phyloP scores from a whole-genome alignment of 331 rosid species.

The Acacia concinna region DNA sequence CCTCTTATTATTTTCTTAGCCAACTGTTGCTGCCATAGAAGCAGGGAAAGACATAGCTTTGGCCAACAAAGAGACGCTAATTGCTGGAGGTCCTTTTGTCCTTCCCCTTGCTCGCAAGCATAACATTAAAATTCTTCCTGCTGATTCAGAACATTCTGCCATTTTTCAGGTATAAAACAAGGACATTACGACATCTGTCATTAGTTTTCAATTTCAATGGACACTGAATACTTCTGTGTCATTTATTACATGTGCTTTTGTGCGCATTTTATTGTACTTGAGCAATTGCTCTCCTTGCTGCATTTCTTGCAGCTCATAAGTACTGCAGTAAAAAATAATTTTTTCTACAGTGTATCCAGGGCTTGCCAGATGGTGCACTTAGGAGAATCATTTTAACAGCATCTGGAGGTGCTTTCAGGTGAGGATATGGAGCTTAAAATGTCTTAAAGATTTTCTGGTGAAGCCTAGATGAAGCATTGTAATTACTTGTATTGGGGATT shows the following conservation, averaged over 20 bases:
- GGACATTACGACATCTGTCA: background rate
- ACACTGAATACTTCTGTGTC: background rate
- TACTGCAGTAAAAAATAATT: conserved; percentile 27
- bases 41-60: conserved; percentile 97
- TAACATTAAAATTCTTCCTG: conserved; percentile 88
- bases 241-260: background rate
- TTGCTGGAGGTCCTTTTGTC: conserved; percentile 93
- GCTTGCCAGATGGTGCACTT: conserved; percentile 82
- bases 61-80: conserved; percentile 93
- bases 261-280: background rate
- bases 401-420: conserved; percentile 97
- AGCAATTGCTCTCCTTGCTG: conserved; percentile 18
- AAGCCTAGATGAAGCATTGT: conserved; percentile 3
- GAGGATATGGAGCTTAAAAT: conserved; percentile 23
- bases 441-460: conserved; percentile 2
- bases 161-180: conserved; percentile 85
- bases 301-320: conserved; percentile 12
- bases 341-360: conserved; percentile 81
- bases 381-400: conserved; percentile 87
- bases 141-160: conserved; percentile 98
- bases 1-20: conserved; percentile 50
- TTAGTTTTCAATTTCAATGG: conserved; percentile 11
- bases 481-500: background rate
- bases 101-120: conserved; percentile 95
- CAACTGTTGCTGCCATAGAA: conserved; percentile 94